These are phyloP conservation scores for Lecanicillium sp. DNA, from an alignment of 2,329 filamentous ascomycete genomes.

Conservation along the genomic window DNA sequence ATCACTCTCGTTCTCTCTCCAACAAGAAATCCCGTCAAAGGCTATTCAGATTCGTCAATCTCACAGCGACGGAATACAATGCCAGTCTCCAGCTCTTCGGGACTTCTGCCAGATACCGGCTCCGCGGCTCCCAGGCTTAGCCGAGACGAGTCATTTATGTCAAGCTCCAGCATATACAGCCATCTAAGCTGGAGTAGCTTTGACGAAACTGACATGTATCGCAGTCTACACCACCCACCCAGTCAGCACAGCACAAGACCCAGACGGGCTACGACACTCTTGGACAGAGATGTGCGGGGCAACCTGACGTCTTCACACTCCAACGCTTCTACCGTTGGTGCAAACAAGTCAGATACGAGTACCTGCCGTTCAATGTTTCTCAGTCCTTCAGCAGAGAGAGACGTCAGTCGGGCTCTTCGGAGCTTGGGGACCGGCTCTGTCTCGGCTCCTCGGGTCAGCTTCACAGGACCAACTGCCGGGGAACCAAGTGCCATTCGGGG, in stretches of 20 bases:
- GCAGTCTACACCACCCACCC: not conserved
- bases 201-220: not conserved
- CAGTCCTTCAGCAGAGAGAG: constrained; percentile 28
- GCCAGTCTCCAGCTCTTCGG: constrained; percentile 5
- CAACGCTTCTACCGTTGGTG: constrained; percentile 25
- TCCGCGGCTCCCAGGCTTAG: not conserved
- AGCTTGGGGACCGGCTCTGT: constrained; percentile 22
- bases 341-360: not conserved
- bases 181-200: constrained; percentile 14
- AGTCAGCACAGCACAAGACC: not conserved
- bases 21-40: not conserved
- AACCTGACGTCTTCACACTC: constrained; percentile 14
- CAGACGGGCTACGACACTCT: not conserved
- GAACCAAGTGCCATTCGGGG: not conserved
- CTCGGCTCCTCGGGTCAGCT: constrained; percentile 14
- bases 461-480: not conserved
- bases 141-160: constrained; percentile 20
- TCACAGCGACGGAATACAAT: constrained; percentile 8
- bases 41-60: not conserved
- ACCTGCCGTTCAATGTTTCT: constrained; percentile 10
- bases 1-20: constrained; percentile 5
- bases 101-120: not conserved
- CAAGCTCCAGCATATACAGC: constrained; percentile 25
- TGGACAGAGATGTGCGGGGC: not conserved
- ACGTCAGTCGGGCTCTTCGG: constrained; percentile 36